Base-by-base conservation (phyloP, 208 protist species). In the Acanthamoeba royreba region DNA sequence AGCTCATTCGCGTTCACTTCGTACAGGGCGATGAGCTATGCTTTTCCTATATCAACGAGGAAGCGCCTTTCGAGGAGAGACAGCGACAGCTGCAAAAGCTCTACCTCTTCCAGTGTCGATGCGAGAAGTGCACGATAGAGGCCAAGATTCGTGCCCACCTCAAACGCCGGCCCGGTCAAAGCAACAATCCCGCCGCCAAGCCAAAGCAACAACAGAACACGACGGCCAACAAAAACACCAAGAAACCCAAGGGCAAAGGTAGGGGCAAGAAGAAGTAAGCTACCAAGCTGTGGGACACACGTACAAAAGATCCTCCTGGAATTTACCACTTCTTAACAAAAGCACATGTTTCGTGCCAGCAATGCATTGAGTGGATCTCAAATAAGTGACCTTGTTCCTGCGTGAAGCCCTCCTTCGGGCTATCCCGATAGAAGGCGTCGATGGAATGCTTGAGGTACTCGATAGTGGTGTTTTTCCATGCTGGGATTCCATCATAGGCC, bases 11-110 rank as follows among this genome's bases (percentile, higher is more conserved):
- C 17, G 55, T 63, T 55, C 49, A 19, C 19, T 9, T 55, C 49
- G 49, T 55, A 7, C 35, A 77, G 63, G 63, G 69, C 5, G 49
- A 53, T 28, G 79, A 88, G 79, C 47, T 88, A 47, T 88, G 79
- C 79, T 88, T 88, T 25, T 88, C 79, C 40, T 88, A 88, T 47
- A 88, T 88, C 25, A 47, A 88, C 22, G 79, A 88, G 79, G 49
- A 53, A 47, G 43, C 49, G 46, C 47, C 47, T 11, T 88, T 63
- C 47, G 49, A 53, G 79, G 45, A 88, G 79, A 25, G 79, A 11
- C 79, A 88, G 25, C 45, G 79, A 7, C 79, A 88, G 47, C 49
- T 88, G 79, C 33, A 88, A 38, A 53, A 88, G 47, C 49, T 63
- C 33, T 88, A 88, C 35, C 79, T 88, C 33, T 88, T 88, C 79